Conservation (phyloP, 139 green algal genomes). For the Monoraphidium neglectum region DNA sequence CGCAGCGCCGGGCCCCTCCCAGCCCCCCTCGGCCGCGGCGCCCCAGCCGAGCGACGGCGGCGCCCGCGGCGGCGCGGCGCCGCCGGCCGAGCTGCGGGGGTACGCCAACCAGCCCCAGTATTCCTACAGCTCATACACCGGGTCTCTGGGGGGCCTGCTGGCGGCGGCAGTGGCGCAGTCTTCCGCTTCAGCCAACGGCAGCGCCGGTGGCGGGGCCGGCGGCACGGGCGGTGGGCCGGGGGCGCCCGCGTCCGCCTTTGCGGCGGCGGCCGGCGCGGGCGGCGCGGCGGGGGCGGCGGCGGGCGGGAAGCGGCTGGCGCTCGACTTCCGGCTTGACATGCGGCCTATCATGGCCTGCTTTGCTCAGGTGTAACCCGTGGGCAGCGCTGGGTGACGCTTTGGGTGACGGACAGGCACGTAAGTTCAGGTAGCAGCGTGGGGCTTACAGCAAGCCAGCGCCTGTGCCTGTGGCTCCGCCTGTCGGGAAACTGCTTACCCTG, state of each 20-base stretch:
- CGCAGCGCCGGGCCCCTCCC: background rate
- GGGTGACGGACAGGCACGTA: no score
- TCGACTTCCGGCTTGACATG: no score
- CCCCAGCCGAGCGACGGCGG: no score
- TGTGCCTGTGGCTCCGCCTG: no score
- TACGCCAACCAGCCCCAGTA: no score
- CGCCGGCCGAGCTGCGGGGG: background rate
- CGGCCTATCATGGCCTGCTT: no score
- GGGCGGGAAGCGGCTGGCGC: no score
- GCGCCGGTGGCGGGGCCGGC: background rate
- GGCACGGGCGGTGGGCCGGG: background rate
- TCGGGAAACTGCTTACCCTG: no score
- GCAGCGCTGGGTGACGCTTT: no score
- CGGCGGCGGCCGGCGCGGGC: background rate
- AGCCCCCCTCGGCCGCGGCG: background rate
- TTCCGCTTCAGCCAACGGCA: background rate
- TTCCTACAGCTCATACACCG: background rate
- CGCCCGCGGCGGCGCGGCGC: background rate
- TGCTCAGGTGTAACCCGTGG: no score
- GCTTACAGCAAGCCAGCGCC: no score
- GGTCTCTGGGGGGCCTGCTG: constrained; percentile 5
- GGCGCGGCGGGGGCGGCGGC: background rate
- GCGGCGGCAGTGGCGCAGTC: background rate
- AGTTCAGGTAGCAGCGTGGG: no score
- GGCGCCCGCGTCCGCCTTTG: background rate